Conservation (phyloP, 495 filamentous ascomycete species). For the Penicillium lagena region DNA sequence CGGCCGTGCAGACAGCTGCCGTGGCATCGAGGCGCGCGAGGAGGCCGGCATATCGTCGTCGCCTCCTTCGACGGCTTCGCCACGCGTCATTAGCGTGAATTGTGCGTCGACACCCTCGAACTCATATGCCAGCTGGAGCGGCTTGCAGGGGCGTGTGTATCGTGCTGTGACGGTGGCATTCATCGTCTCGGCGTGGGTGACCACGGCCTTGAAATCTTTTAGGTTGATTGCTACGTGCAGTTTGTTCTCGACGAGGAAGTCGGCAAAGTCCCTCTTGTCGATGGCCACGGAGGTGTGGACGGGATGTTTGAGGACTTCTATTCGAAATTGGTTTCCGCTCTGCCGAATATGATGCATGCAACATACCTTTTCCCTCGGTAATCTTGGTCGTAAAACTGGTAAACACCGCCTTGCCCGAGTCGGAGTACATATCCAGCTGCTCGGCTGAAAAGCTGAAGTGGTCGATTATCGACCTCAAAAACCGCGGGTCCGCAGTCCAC, state of each 20-base stretch:
- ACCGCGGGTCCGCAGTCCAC: conserved; percentile 71
- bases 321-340: not conserved
- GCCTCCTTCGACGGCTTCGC: conserved; percentile 74
- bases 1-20: conserved; percentile 28
- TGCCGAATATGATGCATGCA: not conserved
- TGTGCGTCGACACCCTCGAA: conserved; percentile 71
- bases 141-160: conserved; percentile 74
- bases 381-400: conserved; percentile 95
- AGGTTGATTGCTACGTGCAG: conserved; percentile 85
- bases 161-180: conserved; percentile 63
- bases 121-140: conserved; percentile 76
- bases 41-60: conserved; percentile 31
- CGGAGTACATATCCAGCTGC: conserved; percentile 79
- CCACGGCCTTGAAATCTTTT: conserved; percentile 91
- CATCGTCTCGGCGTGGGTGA: conserved; percentile 74
- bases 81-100: conserved; percentile 91
- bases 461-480: conserved; percentile 77
- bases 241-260: conserved; percentile 69
- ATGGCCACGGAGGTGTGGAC: conserved; percentile 87
- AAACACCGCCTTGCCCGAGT: conserved; percentile 65
- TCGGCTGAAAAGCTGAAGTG: conserved; percentile 90
- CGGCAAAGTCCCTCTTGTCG: conserved; percentile 79
- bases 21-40: conserved; percentile 19
- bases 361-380: conserved; percentile 68
- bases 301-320: conserved; percentile 88